Conservation (phyloP, 163 green algal genomes). For the Scenedesmus sp. region DNA sequence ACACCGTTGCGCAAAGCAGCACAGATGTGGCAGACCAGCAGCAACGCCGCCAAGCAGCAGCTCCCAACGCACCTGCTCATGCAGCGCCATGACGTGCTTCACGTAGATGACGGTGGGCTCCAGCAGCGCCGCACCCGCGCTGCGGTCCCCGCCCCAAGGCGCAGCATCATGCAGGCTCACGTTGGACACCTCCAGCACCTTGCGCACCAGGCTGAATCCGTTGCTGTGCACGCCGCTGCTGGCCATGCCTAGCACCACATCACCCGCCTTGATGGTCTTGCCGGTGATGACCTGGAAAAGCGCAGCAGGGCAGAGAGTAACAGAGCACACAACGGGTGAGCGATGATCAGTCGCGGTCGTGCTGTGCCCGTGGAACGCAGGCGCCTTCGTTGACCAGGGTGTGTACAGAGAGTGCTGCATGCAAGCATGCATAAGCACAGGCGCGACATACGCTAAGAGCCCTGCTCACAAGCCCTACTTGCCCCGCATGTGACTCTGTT, state of each 20-base stretch:
- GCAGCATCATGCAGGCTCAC: conserved; percentile 72
- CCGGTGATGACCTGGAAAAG: conserved; percentile 70
- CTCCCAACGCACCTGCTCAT: conserved; percentile 64
- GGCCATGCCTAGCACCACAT: conserved; percentile 90
- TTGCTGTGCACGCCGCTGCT: conserved; percentile 97
- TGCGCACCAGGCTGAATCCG: conserved; percentile 96
- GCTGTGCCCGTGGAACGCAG: too few relatives aligned
- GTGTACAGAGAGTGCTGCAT: too few relatives aligned
- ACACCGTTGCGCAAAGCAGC: too few relatives aligned
- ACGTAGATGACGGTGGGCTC: conserved; percentile 96
- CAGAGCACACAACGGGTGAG: too few relatives aligned
- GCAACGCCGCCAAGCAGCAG: neutral
- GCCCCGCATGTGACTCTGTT: too few relatives aligned
- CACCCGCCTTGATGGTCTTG: conserved; percentile 83
- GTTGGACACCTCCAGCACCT: conserved; percentile 81
- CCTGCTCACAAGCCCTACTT: too few relatives aligned
- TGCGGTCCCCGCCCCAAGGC: conserved; percentile 73
- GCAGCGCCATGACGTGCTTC: conserved; percentile 68
- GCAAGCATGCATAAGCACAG: too few relatives aligned
- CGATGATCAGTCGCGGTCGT: too few relatives aligned
- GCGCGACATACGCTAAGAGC: too few relatives aligned
- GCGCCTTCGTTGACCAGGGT: too few relatives aligned
- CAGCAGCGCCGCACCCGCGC: conserved; percentile 85
- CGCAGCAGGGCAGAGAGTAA: neutral
- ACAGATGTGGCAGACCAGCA: neutral